phyloP scores from a whole-genome alignment of 257 asterid genomes.

The Capsicum rhomboideum region DNA sequence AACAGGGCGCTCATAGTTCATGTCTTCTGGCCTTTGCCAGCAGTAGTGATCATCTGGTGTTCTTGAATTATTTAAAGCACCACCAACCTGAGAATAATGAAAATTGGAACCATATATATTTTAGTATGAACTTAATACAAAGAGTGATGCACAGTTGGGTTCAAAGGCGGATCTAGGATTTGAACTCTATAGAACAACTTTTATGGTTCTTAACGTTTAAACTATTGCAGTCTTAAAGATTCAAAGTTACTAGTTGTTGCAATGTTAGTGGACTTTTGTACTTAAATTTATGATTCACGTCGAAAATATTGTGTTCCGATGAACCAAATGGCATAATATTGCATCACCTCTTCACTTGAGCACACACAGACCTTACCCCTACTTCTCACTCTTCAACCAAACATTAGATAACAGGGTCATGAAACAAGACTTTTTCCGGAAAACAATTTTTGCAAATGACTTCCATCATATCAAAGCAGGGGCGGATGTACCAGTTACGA shows the following conservation, averaged over 20 bases:
- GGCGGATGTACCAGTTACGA: not conserved
- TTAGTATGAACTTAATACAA: not conserved
- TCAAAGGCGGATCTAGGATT: not conserved
- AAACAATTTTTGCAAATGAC: not conserved
- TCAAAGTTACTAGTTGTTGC: not conserved
- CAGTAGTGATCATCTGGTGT: constrained; percentile 87
- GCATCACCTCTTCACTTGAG: too few relatives aligned
- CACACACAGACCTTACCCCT: too few relatives aligned
- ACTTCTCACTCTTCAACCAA: not conserved
- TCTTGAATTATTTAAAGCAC: constrained; percentile 40
- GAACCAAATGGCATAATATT: too few relatives aligned
- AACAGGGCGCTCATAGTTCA: constrained; percentile 53
- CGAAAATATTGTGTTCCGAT: not conserved
- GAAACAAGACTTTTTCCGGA: not conserved
- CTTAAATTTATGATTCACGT: not conserved
- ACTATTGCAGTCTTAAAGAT: not conserved
- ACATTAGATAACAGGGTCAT: not conserved
- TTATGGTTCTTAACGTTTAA: not conserved
- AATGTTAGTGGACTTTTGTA: not conserved
- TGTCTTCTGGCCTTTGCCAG: constrained; percentile 85
- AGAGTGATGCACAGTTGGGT: not conserved
- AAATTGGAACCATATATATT: not conserved
- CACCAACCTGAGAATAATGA: constrained; percentile 49
- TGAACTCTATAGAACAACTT: not conserved
- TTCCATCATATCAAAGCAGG: not conserved